A percentile compares a stretch with the other conserved stretches of the same genome.
phyloP scores from a whole-genome alignment of 331 rosid genomes.

The Quercus tomentella region DNA sequence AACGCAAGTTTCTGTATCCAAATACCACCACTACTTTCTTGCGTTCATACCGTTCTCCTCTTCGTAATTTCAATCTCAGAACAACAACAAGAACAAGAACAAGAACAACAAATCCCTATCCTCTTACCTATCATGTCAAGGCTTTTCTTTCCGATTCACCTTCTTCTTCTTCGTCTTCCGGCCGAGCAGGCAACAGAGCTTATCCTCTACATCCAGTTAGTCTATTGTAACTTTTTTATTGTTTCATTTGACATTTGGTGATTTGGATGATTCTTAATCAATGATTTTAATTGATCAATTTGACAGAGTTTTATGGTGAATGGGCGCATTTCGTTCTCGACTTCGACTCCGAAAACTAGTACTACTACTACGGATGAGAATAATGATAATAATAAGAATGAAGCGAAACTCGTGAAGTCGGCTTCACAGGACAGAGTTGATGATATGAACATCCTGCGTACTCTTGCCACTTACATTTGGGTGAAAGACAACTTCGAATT shows the following conservation, averaged over 20 bases:
- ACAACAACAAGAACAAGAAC: neutral
- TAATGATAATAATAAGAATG: neutral
- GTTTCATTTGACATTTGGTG: too few relatives aligned
- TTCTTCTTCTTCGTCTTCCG: constrained; percentile 2
- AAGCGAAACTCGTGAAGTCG: neutral
- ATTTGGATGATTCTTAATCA: too few relatives aligned
- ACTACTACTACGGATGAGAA: neutral
- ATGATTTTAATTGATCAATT: too few relatives aligned
- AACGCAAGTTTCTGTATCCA: too few relatives aligned
- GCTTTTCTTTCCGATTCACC: constrained; percentile 36
- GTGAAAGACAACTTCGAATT: constrained; percentile 83
- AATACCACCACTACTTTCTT: too few relatives aligned
- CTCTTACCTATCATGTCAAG: constrained; percentile 17
- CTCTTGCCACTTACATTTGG: constrained; percentile 92
- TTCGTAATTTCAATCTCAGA: neutral
- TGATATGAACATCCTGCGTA: constrained; percentile 55
- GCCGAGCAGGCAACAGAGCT: constrained; percentile 1
- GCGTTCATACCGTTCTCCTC: too few relatives aligned
- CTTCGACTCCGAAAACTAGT: constrained; percentile 8
- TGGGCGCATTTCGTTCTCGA: constrained; percentile 30
- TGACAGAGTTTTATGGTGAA: constrained; percentile 21
- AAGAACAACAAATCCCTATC: constrained; percentile 1
- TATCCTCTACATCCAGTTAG: constrained; percentile 18
- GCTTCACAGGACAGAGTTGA: neutral
- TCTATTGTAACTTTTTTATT: neutral